Base-by-base conservation (phyloP, 2,329 filamentous ascomycete species). In the Aurifilum marmelostoma region DNA sequence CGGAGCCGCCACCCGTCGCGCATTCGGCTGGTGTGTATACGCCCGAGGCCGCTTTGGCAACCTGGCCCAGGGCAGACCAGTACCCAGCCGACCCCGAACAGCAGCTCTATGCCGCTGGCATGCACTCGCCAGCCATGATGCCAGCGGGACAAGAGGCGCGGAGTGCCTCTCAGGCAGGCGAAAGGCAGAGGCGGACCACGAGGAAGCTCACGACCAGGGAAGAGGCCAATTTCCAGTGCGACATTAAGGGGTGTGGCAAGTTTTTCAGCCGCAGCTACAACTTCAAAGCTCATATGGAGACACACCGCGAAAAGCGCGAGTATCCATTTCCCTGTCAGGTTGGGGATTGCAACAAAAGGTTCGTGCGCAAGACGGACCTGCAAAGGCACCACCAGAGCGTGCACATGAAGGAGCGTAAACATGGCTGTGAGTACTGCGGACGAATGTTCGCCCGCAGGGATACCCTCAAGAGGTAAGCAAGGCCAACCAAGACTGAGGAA, bases 251-350 rank as follows among this genome's bases (percentile, higher is more conserved):
- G 1, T 97, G 94, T 76, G 89, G 90, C 8, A 92, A 91, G 77
- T 86, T 91, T 21, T 97, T 97, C 77, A 92, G 92, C 73, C 85
- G 94, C 71, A 91, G 88, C 75, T 97, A 95, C 82, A 97, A 97
- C 80, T 93, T 90, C 81, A 94, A 92, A 75, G 91, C 93, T 39
- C 94, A 97, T 77, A 86, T 94, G 85, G 91, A 94, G 75, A 94
- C 90, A 0, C 94, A 97, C 76, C 89, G 96, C 75, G 89, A 92
- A 18, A 85, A 87, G 69, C 85, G 91, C 68, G 87, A 88, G 74
- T 92, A 92, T 74, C 89, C 90, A 0, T 91, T 93, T 75, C 83
- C 85, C 1, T 97, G 94, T 78, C 81, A 82, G 1, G 81, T 88
- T 39, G 78, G 84, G 2, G 86, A 85, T 65, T 97, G 94, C 79